A percentile compares a stretch with the other conserved stretches of the same genome.
Conservation (phyloP, 2,329 filamentous ascomycete genomes). For the Xylaria sp. region DNA sequence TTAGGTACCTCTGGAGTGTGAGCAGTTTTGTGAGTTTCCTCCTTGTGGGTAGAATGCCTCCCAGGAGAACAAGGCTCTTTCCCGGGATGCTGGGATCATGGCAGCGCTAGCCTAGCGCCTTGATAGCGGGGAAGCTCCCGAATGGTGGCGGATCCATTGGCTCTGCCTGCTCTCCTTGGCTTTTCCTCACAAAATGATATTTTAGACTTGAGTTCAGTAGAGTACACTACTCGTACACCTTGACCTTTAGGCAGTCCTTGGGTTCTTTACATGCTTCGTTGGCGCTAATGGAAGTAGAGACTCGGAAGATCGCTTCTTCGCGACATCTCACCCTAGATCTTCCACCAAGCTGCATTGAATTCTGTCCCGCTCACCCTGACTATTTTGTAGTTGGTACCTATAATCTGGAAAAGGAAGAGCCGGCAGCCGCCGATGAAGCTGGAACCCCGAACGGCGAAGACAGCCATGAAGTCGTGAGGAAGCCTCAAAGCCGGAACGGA, state of each 20-base stretch:
- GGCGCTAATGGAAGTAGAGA: constrained; percentile 23
- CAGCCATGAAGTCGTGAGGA: constrained; percentile 37
- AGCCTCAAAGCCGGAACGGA: constrained; percentile 74
- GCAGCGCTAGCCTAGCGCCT: constrained; percentile 36
- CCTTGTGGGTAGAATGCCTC: constrained; percentile 16
- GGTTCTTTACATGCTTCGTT: background rate
- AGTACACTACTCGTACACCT: background rate
- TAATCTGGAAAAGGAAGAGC: constrained; percentile 68
- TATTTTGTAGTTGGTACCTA: constrained; percentile 89
- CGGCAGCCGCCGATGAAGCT: constrained; percentile 37
- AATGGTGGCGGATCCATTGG: constrained; percentile 26
- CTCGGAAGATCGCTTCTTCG: constrained; percentile 54
- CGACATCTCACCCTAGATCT: constrained; percentile 68
- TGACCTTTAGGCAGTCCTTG: background rate
- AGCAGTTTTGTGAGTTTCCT: constrained; percentile 1
- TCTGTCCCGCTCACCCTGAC: constrained; percentile 70
- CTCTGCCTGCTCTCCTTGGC: constrained; percentile 12
- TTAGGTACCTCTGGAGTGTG: background rate
- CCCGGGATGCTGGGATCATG: constrained; percentile 24
- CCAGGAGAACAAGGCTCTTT: constrained; percentile 10
- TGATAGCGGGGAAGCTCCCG: constrained; percentile 45
- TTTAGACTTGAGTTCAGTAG: background rate
- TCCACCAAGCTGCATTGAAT: constrained; percentile 82
- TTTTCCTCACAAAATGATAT: constrained; percentile 29
- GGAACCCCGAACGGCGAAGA: constrained; percentile 39